A percentile compares a stretch with the other conserved stretches of the same genome.
These are phyloP conservation scores for Cardamine occulta DNA, from an alignment of 345 rosid genomes.

Conservation along the genomic window DNA sequence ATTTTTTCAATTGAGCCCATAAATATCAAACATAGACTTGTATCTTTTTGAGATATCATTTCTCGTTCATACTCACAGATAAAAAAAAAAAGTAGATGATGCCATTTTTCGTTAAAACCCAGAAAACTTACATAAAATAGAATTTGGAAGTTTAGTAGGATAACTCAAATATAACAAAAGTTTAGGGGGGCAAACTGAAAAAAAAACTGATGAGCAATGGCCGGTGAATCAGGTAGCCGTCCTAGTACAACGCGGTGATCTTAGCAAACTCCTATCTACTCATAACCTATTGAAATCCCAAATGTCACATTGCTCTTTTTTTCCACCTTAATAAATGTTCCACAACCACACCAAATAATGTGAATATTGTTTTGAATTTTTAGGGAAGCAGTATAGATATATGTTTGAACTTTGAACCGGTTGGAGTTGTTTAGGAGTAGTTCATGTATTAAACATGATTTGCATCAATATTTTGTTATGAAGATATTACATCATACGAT, in stretches of 20 bases:
- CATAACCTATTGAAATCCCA: not conserved
- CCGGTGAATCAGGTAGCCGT: constrained; percentile 37
- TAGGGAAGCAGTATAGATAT: not conserved
- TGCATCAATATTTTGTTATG: not conserved
- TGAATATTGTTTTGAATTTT: not conserved
- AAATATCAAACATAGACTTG: not conserved
- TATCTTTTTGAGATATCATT: not conserved
- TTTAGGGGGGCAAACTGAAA: not conserved
- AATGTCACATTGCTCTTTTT: not conserved
- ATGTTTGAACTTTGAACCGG: not conserved
- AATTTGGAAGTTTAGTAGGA: not conserved
- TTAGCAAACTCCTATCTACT: constrained; percentile 16
- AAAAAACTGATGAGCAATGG: constrained; percentile 4
- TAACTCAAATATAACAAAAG: not conserved
- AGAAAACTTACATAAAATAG: not conserved
- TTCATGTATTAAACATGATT: not conserved
- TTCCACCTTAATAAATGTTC: not conserved
- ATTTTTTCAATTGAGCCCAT: not conserved
- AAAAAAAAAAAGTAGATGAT: not conserved
- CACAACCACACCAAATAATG: not conserved
- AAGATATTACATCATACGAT: not conserved
- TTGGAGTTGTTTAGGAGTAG: not conserved
- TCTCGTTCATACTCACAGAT: not conserved
- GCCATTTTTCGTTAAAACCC: not conserved
- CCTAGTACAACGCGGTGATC: constrained; percentile 14